A percentile compares a stretch with the other conserved stretches of the same genome.
Evolutionary conservation across 192 early-diverging fungal genomes (phyloP).

Genomic region (Dimargaris xerosporica): DNA sequence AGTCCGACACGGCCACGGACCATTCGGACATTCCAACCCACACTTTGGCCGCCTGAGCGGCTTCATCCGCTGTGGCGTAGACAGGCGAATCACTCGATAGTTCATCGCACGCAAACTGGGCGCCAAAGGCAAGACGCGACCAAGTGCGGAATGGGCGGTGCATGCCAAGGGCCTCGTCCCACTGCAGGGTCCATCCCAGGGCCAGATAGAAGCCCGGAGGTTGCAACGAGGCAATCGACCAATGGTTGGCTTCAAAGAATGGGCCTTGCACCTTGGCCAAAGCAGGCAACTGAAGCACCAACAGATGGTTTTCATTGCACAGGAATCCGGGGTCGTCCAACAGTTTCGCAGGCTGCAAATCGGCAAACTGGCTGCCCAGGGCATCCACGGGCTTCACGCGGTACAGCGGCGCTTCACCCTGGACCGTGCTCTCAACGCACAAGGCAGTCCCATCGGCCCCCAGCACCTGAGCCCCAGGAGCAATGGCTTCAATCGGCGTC

Average conservation of each 20-base stretch:
- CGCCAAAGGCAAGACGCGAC: too few species aligned
- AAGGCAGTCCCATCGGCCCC: slow-evolving; percentile 23
- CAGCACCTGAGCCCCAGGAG: slow-evolving; percentile 21
- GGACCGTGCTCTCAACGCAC: slow-evolving; percentile 19
- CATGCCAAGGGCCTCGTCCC: too few species aligned
- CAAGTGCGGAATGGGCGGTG: too few species aligned
- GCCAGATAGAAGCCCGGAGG: too few species aligned
- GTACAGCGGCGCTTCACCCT: slow-evolving; percentile 21
- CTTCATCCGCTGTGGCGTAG: too few species aligned
- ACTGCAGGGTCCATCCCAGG: too few species aligned
- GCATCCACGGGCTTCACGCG: slow-evolving; percentile 16
- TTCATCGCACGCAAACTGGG: too few species aligned
- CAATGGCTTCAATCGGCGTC: slow-evolving; percentile 19
- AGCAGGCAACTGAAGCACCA: slow-evolving; percentile 16
- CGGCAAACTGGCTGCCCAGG: too few species aligned
- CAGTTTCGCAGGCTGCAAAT: not conserved
- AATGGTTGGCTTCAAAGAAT: too few species aligned
- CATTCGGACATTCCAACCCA: slow-evolving; percentile 4
- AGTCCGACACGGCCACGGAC: slow-evolving; percentile 22
- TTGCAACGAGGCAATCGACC: too few species aligned
- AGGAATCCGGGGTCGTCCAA: slow-evolving; percentile 23
- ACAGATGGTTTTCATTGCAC: slow-evolving; percentile 24
- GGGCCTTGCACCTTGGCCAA: slow-evolving; percentile 1
- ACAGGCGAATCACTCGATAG: too few species aligned
- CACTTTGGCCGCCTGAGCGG: too few species aligned